Percentiles rank a stretch among this genome's conserved stretches.
These are phyloP conservation scores for Phytopythium sindhum DNA, from an alignment of 352 stramenopile genomes.

Conservation along the genomic window DNA sequence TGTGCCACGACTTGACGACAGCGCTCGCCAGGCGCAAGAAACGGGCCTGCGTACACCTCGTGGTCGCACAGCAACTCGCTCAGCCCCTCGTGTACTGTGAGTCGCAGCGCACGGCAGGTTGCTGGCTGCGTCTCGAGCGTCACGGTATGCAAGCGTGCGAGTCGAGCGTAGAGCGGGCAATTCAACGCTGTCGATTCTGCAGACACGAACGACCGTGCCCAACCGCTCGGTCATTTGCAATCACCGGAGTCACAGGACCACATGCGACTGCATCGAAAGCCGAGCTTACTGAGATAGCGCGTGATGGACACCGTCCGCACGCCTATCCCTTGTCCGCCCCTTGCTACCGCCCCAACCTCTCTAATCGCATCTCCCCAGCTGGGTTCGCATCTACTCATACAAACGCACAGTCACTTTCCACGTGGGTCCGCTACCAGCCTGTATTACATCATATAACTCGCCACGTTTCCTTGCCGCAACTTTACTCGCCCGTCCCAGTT, in stretches of 20 bases:
- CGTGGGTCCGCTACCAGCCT: not conserved
- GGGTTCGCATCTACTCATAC: not conserved
- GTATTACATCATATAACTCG: not conserved
- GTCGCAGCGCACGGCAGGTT: too few species aligned
- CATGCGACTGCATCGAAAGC: too few species aligned
- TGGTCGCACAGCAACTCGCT: not conserved
- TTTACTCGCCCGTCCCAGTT: not conserved
- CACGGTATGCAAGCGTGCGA: too few species aligned
- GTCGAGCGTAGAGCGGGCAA: too few species aligned
- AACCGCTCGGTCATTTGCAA: too few species aligned
- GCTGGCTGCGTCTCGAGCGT: too few species aligned
- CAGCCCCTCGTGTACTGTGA: too few species aligned
- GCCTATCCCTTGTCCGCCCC: not conserved
- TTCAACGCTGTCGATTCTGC: too few species aligned
- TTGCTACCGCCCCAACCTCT: not conserved
- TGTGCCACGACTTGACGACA: not conserved
- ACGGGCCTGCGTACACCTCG: not conserved
- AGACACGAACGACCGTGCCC: too few species aligned
- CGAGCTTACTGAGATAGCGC: not conserved
- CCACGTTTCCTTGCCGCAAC: slow-evolving; percentile 1
- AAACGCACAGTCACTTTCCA: not conserved
- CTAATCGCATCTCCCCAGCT: not conserved
- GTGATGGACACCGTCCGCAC: not conserved
- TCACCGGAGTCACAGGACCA: too few species aligned
- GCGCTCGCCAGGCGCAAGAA: not conserved